Conservation (phyloP, 768 basidiomycete species). For the Lactarius tabidus region DNA sequence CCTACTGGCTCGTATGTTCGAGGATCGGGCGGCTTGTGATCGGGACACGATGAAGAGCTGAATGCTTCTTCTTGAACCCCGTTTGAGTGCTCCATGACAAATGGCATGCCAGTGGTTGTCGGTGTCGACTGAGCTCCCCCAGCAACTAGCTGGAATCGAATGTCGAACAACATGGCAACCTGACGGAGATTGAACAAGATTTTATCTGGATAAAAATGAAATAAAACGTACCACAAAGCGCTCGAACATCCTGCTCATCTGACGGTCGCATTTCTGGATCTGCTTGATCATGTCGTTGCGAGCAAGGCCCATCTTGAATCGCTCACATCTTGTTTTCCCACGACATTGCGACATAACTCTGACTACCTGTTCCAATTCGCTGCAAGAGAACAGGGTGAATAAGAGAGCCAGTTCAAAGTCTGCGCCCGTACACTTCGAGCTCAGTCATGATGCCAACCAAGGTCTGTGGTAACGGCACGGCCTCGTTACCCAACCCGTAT, state of each 20-base stretch:
- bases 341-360: conserved; percentile 11
- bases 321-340: conserved; percentile 9
- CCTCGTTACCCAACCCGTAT: conserved; percentile 5
- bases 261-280: conserved; percentile 16
- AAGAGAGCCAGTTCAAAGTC: too few relatives aligned
- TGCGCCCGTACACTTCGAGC: background rate
- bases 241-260: conserved; percentile 18
- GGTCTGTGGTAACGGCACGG: conserved; percentile 7
- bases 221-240: conserved; percentile 10
- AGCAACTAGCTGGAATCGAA: conserved; percentile 10
- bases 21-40: too few relatives aligned
- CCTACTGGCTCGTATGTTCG: too few relatives aligned
- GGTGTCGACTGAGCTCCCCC: conserved; percentile 5
- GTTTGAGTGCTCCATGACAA: too few relatives aligned
- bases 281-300: conserved; percentile 14
- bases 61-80: too few relatives aligned
- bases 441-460: conserved; percentile 10
- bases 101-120: too few relatives aligned
- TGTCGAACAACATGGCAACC: conserved; percentile 18
- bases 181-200: background rate
- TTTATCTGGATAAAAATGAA: background rate
- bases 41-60: too few relatives aligned
- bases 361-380: conserved; percentile 6
- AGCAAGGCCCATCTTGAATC: conserved; percentile 10
- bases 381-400: background rate